Base-by-base conservation (phyloP, 495 filamentous ascomycete species). In the Xylaria cubensis region DNA sequence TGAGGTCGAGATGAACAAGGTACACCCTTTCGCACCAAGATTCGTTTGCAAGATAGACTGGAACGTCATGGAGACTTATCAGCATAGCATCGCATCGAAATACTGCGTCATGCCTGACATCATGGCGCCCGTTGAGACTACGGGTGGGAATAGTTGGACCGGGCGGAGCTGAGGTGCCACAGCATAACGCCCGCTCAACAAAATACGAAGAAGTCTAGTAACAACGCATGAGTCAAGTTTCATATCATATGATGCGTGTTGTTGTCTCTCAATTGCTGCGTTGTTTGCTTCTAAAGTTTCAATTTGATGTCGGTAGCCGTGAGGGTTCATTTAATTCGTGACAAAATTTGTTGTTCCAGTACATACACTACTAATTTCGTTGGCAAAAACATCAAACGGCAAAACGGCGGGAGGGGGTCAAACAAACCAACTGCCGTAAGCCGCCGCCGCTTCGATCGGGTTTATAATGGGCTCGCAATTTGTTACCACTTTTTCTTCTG, bases 381-480 rank as follows among this genome's bases (percentile, higher is more conserved):
- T 32, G 12, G 26, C 26, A 1, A 55, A 12, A 29, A 55, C 24
- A 5, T 55, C 51, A 55, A 55, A 29, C 24, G 24, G 51, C 7
- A 13, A 56, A 32, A 4, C 13, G 5, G 24, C 24, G 29, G 15
- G 9, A 1, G 36, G 6, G 6, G 36, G 36, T 8, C 26, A 29
- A 39, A 39, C 7, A 39, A 39, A 39, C 4, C 6, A 39, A 39
- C 53, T 19, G n/a, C n/a, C 50, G 8, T 7, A 59, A 59, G 32
- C 34, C 4, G 29, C 6, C 32, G 32, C 58, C 17, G 5, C 26
- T 29, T 29, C 26, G 58, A 61, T 29, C 21, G 15, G 12, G 1
- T 29, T 44, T 29, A 29, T 29, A 19, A 42, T 62, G 61, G 29
- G 36, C 39, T 64, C 36, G 61, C 61, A 5, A 24, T 64, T 64